Conservation (phyloP, 2,329 filamentous ascomycete species). For the Monosporascus sp. region DNA sequence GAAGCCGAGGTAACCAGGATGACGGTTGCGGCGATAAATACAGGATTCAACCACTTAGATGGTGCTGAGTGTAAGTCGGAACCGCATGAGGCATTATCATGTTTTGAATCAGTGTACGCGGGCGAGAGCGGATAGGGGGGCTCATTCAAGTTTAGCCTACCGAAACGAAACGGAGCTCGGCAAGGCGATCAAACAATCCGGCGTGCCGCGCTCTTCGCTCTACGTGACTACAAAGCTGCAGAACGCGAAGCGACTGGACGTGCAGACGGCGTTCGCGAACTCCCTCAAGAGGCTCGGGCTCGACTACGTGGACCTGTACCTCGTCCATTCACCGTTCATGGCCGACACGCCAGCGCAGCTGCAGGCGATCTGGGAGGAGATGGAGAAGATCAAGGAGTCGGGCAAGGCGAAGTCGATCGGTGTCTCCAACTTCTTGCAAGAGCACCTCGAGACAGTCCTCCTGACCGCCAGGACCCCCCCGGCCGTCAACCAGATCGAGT, state of each 20-base stretch:
- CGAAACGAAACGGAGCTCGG: constrained; percentile 67
- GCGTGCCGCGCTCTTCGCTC: constrained; percentile 61
- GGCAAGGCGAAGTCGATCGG: constrained; percentile 68
- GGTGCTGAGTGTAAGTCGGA: constrained; percentile 58
- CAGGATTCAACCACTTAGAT: constrained; percentile 71
- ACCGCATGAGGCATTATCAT: background rate
- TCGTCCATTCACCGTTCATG: constrained; percentile 56
- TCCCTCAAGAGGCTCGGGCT: constrained; percentile 62
- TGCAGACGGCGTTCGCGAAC: constrained; percentile 48
- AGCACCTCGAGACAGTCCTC: constrained; percentile 52
- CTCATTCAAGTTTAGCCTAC: constrained; percentile 40
- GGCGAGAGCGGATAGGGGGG: background rate
- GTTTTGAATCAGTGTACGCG: no score
- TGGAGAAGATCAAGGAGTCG: constrained; percentile 62
- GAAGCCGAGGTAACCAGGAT: constrained; percentile 48
- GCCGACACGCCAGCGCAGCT: constrained; percentile 45
- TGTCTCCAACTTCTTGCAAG: constrained; percentile 66
- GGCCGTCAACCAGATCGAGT: constrained; percentile 76
- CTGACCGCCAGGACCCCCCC: constrained; percentile 58
- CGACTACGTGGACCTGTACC: constrained; percentile 69
- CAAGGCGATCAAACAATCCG: constrained; percentile 62
- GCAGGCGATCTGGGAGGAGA: constrained; percentile 54
- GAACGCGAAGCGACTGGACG: constrained; percentile 33
- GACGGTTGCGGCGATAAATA: constrained; percentile 58
- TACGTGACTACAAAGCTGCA: constrained; percentile 61